Evolutionary conservation across 1,139 yeast species (phyloP).

Genomic region (Pichiaceae sp.): DNA sequence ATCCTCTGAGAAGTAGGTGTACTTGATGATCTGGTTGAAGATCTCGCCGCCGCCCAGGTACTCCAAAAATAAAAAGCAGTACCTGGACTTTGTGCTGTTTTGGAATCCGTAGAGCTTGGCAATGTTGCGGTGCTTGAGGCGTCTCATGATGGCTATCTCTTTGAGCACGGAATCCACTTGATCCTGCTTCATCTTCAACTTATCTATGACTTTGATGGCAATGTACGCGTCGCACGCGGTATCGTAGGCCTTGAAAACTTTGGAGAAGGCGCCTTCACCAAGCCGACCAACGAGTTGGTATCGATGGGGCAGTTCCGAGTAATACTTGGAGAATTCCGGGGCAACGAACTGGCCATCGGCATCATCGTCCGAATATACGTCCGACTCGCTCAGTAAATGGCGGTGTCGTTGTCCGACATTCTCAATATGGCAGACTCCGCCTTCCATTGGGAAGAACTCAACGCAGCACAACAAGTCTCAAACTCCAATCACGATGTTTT

Average conservation of each 20-base stretch:
- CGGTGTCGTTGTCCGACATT: too few relatives aligned
- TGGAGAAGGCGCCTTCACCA: conserved; percentile 56
- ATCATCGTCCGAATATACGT: background rate
- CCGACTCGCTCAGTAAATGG: too few relatives aligned
- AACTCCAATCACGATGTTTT: too few relatives aligned
- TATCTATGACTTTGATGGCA: conserved; percentile 48
- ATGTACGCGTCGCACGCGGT: conserved; percentile 27
- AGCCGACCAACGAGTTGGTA: conserved; percentile 35
- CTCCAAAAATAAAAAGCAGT: conserved; percentile 47
- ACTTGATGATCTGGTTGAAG: conserved; percentile 85
- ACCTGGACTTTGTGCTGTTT: conserved; percentile 33
- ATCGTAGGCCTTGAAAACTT: conserved; percentile 44
- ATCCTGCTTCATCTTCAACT: conserved; percentile 44
- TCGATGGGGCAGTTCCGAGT: conserved; percentile 20
- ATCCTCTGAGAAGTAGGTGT: conserved; percentile 84
- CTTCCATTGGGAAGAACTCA: too few relatives aligned
- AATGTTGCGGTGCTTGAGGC: conserved; percentile 41
- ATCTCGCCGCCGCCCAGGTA: conserved; percentile 88
- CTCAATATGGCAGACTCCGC: conserved; percentile 1
- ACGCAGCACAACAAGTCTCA: too few relatives aligned
- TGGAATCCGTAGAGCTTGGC: conserved; percentile 41
- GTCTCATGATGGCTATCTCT: conserved; percentile 53
- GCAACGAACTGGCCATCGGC: background rate
- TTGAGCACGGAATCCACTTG: conserved; percentile 48
- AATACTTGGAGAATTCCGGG: conserved; percentile 13